Base-by-base conservation (phyloP, 805 yeast genomes). In the Candida endomychidarum region DNA sequence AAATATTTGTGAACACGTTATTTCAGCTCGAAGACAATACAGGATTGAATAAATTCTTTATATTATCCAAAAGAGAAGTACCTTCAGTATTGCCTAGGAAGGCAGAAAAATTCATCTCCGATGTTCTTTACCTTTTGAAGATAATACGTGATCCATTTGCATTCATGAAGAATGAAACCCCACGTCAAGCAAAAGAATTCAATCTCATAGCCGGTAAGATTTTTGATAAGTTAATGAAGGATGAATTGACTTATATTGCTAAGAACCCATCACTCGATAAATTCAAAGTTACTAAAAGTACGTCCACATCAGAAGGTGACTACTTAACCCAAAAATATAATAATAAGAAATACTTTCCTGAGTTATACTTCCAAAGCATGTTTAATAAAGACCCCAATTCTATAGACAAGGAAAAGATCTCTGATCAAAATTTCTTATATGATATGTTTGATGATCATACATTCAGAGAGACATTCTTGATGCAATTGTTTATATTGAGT, bases 1-100 rank as follows among this genome's bases (percentile, higher is more conserved):
- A 70, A 25, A 37, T 47, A 2, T 68, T 67, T 37, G 50, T 67
- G 16, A 50, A 70, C 14, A 57, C 54, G 22, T 38, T 66, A 11
- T 56, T 70, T 35, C 50, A 57, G 11, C 53, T 67, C 28, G 74
- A 69, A 35, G 75, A 70, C 42, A 68, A 65, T 47, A 70, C 75
- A 3, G 75, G 75, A 1, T 56, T 70, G 38, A 70, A 70, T 48
- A 66, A 66, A 50, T 63, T 63, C 43, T 67, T 66, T 41, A 47
- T 55, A 17, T 33, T 51, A 1, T 58, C 73, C 9, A 57, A 60
- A 35, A 47, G 67, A 28, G 48, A 41, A 9, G 46, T 49, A 6
- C 49, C 54, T 8, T 63, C 60, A 33, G 50, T 60, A 9, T 19
- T 46, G 14, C 45, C 53, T n/a, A 51, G 46, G 23, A 36, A 36